Evolutionary conservation across 2,329 filamentous ascomycete genomes (phyloP).

Genomic region (Sporothrix brasiliensis): DNA sequence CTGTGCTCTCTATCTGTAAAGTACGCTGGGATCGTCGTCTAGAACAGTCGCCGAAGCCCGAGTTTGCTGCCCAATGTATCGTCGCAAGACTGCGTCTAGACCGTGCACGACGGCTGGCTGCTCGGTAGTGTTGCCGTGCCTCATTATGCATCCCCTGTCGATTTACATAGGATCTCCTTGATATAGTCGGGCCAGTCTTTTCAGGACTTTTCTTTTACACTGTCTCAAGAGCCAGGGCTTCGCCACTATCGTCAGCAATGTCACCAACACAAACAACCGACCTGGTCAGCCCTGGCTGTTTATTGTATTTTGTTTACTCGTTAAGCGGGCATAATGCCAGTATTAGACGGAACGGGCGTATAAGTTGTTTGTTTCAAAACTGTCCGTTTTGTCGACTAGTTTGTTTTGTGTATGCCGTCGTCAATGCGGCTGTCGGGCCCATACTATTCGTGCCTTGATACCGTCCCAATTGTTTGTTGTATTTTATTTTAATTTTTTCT

Average conservation of each 20-base stretch:
- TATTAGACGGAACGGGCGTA: neutral
- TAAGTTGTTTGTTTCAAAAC: neutral
- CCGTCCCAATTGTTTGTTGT: too few relatives aligned
- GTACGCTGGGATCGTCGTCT: too few relatives aligned
- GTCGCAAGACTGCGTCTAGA: neutral
- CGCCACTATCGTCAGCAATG: constrained; percentile 3
- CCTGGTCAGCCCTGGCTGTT: neutral
- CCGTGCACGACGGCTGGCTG: constrained; percentile 5
- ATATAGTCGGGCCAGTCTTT: constrained; percentile 9
- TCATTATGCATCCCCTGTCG: neutral
- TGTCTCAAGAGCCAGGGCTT: constrained; percentile 12
- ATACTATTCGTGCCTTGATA: neutral
- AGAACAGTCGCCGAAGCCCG: too few relatives aligned
- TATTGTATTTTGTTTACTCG: too few relatives aligned
- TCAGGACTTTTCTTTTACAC: neutral
- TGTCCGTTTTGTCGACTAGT: neutral
- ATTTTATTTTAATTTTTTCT: neutral
- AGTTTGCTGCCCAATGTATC: neutral
- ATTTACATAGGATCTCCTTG: constrained; percentile 1
- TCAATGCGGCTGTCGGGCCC: constrained; percentile 8
- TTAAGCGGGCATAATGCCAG: neutral
- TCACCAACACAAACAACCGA: neutral
- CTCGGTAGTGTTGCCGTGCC: neutral
- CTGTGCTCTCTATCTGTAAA: too few relatives aligned
- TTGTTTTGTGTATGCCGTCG: neutral